Percentiles rank a stretch among this genome's conserved stretches.
Evolutionary conservation across 2,329 filamentous ascomycete genomes (phyloP).

Genomic region (Penicillium sp.): DNA sequence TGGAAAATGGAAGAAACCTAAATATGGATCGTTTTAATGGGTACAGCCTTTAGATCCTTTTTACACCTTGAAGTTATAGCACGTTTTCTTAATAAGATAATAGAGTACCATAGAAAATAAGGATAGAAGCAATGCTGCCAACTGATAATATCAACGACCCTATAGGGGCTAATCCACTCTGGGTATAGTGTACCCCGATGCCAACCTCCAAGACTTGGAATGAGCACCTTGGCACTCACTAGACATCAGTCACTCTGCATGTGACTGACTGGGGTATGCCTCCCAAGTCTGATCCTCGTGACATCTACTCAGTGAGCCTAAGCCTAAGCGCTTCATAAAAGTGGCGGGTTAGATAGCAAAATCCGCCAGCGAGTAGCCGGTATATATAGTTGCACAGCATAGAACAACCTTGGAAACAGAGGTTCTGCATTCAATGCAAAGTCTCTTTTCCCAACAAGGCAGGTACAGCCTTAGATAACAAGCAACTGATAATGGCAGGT

Average conservation of each 20-base stretch:
- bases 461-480: slow-evolving; percentile 1
- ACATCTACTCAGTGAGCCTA: too few relatives aligned
- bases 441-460: not conserved
- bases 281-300: too few relatives aligned
- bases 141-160: not conserved
- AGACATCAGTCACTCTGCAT: too few relatives aligned
- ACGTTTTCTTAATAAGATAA: not conserved
- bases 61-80: not conserved
- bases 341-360: too few relatives aligned
- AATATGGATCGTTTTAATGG: not conserved
- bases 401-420: not conserved
- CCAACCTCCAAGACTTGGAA: too few relatives aligned
- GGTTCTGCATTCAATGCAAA: not conserved
- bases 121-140: not conserved
- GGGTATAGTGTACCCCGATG: not conserved
- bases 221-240: too few relatives aligned
- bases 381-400: not conserved
- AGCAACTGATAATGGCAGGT: not conserved
- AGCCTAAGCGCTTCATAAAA: too few relatives aligned
- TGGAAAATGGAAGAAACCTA: not conserved
- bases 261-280: too few relatives aligned
- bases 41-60: not conserved
- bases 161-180: not conserved
- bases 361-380: too few relatives aligned
- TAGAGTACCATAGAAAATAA: not conserved